Evolutionary conservation across 2,329 filamentous ascomycete species (phyloP), one percentile per base, ranked within the genome.

Genomic region (Shiraia bambusicola): DNA sequence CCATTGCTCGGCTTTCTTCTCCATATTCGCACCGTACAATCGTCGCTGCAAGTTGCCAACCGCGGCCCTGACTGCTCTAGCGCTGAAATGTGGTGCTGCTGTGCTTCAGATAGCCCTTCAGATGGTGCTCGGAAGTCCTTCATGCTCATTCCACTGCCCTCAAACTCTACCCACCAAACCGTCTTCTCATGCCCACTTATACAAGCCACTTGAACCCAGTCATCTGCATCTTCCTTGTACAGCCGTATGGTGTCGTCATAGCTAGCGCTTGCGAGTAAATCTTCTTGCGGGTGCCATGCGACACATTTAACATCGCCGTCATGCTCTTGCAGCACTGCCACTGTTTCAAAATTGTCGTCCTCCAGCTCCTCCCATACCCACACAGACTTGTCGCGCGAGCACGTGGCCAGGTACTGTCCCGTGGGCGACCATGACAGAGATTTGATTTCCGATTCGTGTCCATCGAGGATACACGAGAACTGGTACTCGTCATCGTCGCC

Each of bases 291-390:
- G 65, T 93, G 91, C 93, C 93, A 98, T 2, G 84, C 82, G 2
- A 98, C 88, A 51, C 84, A 88, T 69, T 98, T 98, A 54, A 98
- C 91, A 70, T 98, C 93, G 15, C 88, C 91, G 33, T 91, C 87
- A 66, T 98, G 93, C 71, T 97, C 93, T 69, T 88, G 89, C 60
- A 97, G 77, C 38, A 97, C 92, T 0, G 92, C 93, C 12, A 97
- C 84, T 2, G 93, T 97, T 76, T 98, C 93, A 75, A 91, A 97
- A 66, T 97, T 93, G 66, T 95, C 92, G 40, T 95, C 91, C 12
- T 85, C 87, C 39, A 96, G 80, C 66, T 97, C 93, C 70, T 98
- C 93, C 93, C 93, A 98, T 58, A 98, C 88, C 93, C 93, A 98
- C 13, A 97, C 88, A 12, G 82, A 87, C 73, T 97, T 97, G 67